Evolutionary conservation across 306 rosid species (phyloP), one percentile per base, ranked within the genome.

Genomic region (Castanopsis chinensis): DNA sequence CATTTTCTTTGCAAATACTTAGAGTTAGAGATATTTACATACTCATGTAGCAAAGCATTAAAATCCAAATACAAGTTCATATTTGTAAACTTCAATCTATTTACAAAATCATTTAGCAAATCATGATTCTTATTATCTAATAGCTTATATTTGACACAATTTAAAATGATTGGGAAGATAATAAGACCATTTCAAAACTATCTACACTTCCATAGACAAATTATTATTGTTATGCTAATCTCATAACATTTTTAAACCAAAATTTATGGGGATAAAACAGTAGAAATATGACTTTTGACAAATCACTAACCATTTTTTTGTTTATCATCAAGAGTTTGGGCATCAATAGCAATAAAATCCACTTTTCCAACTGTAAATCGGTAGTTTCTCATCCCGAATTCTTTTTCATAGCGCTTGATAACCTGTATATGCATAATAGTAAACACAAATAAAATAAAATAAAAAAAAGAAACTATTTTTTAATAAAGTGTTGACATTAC

Each of bases 311-410:
- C 57, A 19, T 71, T 80, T 60, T 53, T 55, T 13, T 60, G 68
- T 65, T 79, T 88, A 91, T 94, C 98, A 82, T 91, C 98, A 65
- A 93, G 45, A 80, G 81, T 87, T 86, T 91, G 98, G 45, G 94
- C 82, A 87, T 93, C 98, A 80, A 93, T 57, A 6, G 90, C 92
- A 80, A 93, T 43, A 71, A 93, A 93, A 86, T 91, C 92, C 57
- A 91, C 97, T 72, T 90, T 85, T 70, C 98, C 98, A 68, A 86
- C 78, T 0, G 74, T 15, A 82, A 91, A 87, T 75, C 37, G 86
- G 81, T 85, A 80, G 85, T 88, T 91, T 83, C 94, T 83, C 75
- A 37, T 77, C 64, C 97, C 94, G 59, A 91, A 91, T 81, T 85
- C 81, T 71, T 84, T 90, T 69, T 91, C 97, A 59, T 90, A 93